Evolutionary conservation across 2,329 filamentous ascomycete genomes (phyloP), one percentile per base, ranked within the genome.

Genomic region (Exophiala bonariae): DNA sequence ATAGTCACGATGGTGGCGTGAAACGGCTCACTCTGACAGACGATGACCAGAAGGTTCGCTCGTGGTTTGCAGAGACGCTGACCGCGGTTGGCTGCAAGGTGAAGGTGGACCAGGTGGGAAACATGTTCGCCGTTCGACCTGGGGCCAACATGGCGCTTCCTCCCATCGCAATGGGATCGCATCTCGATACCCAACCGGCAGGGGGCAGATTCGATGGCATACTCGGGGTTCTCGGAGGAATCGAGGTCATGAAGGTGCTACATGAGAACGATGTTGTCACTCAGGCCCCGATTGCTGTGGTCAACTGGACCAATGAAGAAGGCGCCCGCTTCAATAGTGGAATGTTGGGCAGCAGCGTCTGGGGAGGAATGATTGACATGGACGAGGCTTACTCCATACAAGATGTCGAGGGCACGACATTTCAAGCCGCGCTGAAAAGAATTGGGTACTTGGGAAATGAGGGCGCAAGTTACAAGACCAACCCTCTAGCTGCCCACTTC

Each of bases 281-380:
- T 0, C 77, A 85, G 33, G 86, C 80, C 32, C 83, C 84, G 1
- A 76, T 90, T 0, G 87, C 86, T 1, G 79, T 90, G 1, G 80
- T 91, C 2, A 89, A 90, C 60, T 89, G 85, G 85, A 89, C 85
- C 2, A 88, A 88, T 61, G 88, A 93, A 69, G 89, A 93, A 69
- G 87, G 87, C 3, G 87, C 87, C 1, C 79, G 87, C 0, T 92
- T 91, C 55, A 86, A 86, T 1, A 81, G 82, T 34, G 85, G 80
- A 13, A 89, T 89, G 83, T 69, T 85, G 22, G 74, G 82, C 0
- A 89, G 85, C 0, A 4, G 67, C 64, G 11, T 68, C 47, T 47
- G 28, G 33, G 36, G 26, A 11, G 47, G 49, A 1, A 19, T 19
- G 4, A 44, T 26, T 30, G 36, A 18, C 4, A 33, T 31, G n/a